Evolutionary conservation across 768 basidiomycete species (phyloP), one percentile per base, ranked within the genome.

Genomic region (Lactarius trivialis): DNA sequence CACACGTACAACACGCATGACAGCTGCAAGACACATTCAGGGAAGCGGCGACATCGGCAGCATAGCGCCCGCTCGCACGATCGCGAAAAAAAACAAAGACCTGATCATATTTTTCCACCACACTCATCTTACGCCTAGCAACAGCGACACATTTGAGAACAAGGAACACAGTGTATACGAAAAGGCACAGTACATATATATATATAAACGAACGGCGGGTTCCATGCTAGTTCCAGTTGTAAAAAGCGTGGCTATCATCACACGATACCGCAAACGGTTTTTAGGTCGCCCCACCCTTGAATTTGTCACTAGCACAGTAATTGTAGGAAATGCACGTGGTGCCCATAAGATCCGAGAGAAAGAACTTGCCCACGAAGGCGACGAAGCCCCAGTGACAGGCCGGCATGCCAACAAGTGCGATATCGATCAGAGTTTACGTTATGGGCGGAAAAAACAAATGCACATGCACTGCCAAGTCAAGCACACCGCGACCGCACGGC

Each of bases 341-440:
- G 43, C 57, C 7, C 33, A 24, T 58, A 58, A 55, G 61, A 63
- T 63, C 61, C 61, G 61, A 54, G 56, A 54, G 56, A 36, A 49
- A 33, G 36, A 36, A 21, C 24, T 48, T 12, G 26, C 24, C 53
- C 41, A 53, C 36, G 28, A 32, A 48, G 50, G 61, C 21, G 60
- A 61, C 50, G 39, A 51, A 33, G 15, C 48, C 36, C 30, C n/a
- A 41, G 28, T 55, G 53, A n/a, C 53, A 60, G 60, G 53, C 17
- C 55, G 49, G 55, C 55, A 56, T 43, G 52, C 21, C 5, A 17
- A 53, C 60, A 57, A 61, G 55, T 19, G 43, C 28, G 61, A 63
- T 32, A 63, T 63, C 49, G 57, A 58, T 63, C 51, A 54, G 43
- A 14, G 21, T 56, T 62, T 62, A 62, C 61, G 61, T 62, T n/a